These are phyloP conservation scores for Escallonia rubra DNA, from an alignment of 129 eudicot genomes.

Conservation along the genomic window DNA sequence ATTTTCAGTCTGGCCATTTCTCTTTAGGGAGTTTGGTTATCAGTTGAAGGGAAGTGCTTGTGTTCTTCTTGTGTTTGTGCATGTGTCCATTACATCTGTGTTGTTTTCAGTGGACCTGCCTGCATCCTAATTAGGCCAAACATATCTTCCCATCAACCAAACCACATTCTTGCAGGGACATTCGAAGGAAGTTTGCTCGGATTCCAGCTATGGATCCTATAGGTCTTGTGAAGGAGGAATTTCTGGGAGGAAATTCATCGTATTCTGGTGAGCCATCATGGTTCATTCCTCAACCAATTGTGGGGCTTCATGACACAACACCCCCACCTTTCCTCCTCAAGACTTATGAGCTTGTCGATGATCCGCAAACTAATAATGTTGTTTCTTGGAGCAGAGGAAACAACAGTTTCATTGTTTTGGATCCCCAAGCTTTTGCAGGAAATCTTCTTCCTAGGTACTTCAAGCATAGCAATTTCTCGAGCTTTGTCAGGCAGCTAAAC, in stretches of 20 bases:
- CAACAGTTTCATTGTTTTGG: slow-evolving; percentile 84
- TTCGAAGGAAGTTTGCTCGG: too few species aligned
- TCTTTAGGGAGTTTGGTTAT: too few species aligned
- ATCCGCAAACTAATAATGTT: slow-evolving; percentile 42
- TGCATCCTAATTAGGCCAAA: not conserved
- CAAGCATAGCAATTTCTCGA: slow-evolving; percentile 87
- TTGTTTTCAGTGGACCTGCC: not conserved
- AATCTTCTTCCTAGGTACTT: slow-evolving; percentile 77
- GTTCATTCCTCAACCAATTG: slow-evolving; percentile 58
- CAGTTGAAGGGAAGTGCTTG: too few species aligned
- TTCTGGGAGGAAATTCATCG: slow-evolving; percentile 6
- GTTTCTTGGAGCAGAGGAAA: slow-evolving; percentile 78
- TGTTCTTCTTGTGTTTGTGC: too few species aligned
- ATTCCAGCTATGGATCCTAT: slow-evolving; percentile 17
- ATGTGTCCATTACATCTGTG: too few species aligned
- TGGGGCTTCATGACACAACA: slow-evolving; percentile 56
- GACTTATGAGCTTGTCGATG: slow-evolving; percentile 77
- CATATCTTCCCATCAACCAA: not conserved
- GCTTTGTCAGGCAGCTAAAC: slow-evolving; percentile 90
- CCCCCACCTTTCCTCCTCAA: slow-evolving; percentile 86
- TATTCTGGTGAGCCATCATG: slow-evolving; percentile 2
- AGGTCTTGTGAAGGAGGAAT: slow-evolving; percentile 21
- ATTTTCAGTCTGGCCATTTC: too few species aligned
- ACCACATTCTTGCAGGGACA: not conserved
- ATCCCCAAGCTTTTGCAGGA: slow-evolving; percentile 66